Conservation (phyloP, 2,329 filamentous ascomycete genomes). For the Pyrenophora teres region DNA sequence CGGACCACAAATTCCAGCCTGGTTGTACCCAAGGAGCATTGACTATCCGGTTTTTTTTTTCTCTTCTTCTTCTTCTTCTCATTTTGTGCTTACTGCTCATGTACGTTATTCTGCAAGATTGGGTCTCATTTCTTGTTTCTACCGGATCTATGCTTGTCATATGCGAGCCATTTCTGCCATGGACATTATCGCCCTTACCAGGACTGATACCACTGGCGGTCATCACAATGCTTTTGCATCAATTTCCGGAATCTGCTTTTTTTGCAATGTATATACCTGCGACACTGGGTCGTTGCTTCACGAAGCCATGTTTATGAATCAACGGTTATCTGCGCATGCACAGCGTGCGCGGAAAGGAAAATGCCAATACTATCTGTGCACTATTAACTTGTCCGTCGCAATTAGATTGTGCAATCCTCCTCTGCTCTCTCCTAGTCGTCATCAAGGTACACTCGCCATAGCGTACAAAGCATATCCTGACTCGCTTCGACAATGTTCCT, state of each 20-base stretch:
- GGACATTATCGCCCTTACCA: constrained; percentile 5
- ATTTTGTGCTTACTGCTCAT: constrained; percentile 19
- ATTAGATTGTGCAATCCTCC: not conserved
- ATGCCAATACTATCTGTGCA: not conserved
- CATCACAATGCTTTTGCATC: constrained; percentile 12
- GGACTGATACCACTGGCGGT: constrained; percentile 12
- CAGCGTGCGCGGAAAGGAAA: constrained; percentile 24
- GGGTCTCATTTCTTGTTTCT: constrained; percentile 16
- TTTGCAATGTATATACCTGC: constrained; percentile 45
- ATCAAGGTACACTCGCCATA: not conserved
- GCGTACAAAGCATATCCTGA: not conserved
- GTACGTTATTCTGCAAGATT: constrained; percentile 23
- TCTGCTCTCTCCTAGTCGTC: too few species aligned
- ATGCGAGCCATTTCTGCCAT: constrained; percentile 14
- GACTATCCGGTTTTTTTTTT: constrained; percentile 14
- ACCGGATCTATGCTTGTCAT: constrained; percentile 9
- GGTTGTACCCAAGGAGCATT: constrained; percentile 19
- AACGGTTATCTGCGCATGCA: constrained; percentile 40
- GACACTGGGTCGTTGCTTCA: constrained; percentile 13
- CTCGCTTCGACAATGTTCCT: not conserved
- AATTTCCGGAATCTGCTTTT: constrained; percentile 19
- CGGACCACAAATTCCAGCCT: constrained; percentile 17
- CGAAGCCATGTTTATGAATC: constrained; percentile 38
- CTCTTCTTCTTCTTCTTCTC: not conserved
- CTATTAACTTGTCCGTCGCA: not conserved